Base-by-base conservation (phyloP, 1,284 basidiomycete genomes). In the Neolentinus lepideus region DNA sequence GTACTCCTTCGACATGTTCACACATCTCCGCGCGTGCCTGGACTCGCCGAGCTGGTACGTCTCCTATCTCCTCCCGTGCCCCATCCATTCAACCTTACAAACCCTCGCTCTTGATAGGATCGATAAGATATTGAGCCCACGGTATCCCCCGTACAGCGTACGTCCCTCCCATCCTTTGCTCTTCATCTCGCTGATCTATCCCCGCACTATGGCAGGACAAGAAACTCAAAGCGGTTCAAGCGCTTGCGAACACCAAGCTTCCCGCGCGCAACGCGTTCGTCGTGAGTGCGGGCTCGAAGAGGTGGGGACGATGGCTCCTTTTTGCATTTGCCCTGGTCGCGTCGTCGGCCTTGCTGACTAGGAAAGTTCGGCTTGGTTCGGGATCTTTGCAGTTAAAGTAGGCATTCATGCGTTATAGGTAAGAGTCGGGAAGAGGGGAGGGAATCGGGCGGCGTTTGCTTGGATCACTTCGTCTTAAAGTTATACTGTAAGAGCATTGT, bases 91-190 rank as follows among this genome's bases (percentile, higher is more conserved):
- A 61, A 43, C 31, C 3, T 10, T 25, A 51, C 4, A 31, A 4
- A 31, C 12, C 29, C 38, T 6, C 16, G n/a, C 8, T 43, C 12
- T 53, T 47, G 4, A n/a, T 58, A 85, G 85, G 80, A 59, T 83
- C 48, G 86, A 88, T 63, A 67, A 63, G 51, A 61, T 85, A 26
- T 59, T 87, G 27, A 69, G 72, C 4, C 75, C 77, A 70, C 81
- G 86, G 51, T 88, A 74, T 65, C 84, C 86, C 3, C 85, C 85
- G 0, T 88, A 85, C 62, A 77, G 64, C n/a, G 82, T 83, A 64
- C 61, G 75, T 60, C 38, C 38, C n/a, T 38, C 22, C 29, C 16
- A 36, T 3, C 9, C 26, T 35, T 12, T 10, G 38, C 43, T 31
- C 36, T 43, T 24, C 8, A 19, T 10, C 4, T 2, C 29, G 9